Base-by-base conservation (phyloP, 345 rosid genomes). In the Excoecaria agallocha region DNA sequence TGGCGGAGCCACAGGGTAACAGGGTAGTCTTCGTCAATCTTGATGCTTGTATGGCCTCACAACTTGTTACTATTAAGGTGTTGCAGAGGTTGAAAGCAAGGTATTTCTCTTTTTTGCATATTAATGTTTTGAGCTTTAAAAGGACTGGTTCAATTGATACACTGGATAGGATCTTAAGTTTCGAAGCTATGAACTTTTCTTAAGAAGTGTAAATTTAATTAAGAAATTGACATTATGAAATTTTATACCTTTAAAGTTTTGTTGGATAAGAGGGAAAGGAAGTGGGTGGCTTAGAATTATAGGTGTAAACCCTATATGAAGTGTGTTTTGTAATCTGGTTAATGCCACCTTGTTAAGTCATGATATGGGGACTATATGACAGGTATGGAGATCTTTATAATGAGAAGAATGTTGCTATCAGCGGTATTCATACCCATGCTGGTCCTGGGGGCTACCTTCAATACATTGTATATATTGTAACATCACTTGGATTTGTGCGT, bases 401-500 rank as follows among this genome's bases (percentile, higher is more conserved):
- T 6, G 97, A 91, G 77, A 85, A 85, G 39, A 95, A 95, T 83
- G 94, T 95, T 66, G 99, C 89, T 48, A 93, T 95, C 63, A 93
- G 94, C 77, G 99, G 99, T 66, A 89, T 93, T 81, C 99, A 93
- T 75, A 91, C 98, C 5, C 99, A 95, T 86, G 88, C 99, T 12
- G 99, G 99, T 68, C 97, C 99, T 15, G 99, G 98, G 55, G 99
- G 97, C 20, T 95, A 91, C 81, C 97, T 95, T 68, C 99, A 95
- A 80, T 95, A 95, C 76, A 87, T 93, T 74, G 89, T 85, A 49
- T 95, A 95, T 83, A 84, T 90, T 10, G 84, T 95, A 39, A 93
- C 99, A 60, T 95, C 99, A 50, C 89, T 95, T 69, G 99, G 99
- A 57, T 95, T 93, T 79, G 98, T 95, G 68, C 90, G 89, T 25